These are phyloP conservation scores for Tolypocladium tropicale DNA, from an alignment of 2,329 filamentous ascomycete species.

Conservation along the genomic window DNA sequence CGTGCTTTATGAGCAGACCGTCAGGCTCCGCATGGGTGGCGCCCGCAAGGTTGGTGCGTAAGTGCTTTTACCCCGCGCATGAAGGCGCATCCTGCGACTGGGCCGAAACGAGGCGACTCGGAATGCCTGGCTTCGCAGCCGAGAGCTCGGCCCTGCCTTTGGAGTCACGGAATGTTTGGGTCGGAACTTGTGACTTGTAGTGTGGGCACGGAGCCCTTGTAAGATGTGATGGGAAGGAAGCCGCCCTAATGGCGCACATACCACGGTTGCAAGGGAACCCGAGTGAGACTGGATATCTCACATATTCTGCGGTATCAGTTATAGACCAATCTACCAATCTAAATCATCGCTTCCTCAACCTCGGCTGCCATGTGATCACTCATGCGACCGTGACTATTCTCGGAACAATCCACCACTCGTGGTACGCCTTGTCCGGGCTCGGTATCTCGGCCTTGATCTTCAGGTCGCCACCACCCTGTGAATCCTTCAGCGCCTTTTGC, in stretches of 20 bases:
- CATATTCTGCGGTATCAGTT: not conserved
- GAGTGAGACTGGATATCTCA: not conserved
- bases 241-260: not conserved
- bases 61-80: not conserved
- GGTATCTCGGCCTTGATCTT: constrained; percentile 42
- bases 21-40: constrained; percentile 47
- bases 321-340: not conserved
- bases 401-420: constrained; percentile 57
- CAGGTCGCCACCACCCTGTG: constrained; percentile 15
- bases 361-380: not conserved
- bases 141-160: not conserved
- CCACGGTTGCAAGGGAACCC: not conserved
- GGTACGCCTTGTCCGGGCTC: constrained; percentile 41
- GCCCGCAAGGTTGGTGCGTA: constrained; percentile 29
- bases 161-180: not conserved
- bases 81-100: not conserved
- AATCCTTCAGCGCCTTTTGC: constrained; percentile 41
- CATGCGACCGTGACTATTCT: constrained; percentile 21
- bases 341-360: not conserved
- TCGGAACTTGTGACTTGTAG: not conserved
- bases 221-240: not conserved
- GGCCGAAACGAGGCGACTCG: not conserved
- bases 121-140: not conserved
- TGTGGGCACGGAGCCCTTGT: not conserved
- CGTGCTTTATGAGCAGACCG: constrained; percentile 75